phyloP scores from a whole-genome alignment of 1,284 basidiomycete genomes.

The Marasmius oreades region DNA sequence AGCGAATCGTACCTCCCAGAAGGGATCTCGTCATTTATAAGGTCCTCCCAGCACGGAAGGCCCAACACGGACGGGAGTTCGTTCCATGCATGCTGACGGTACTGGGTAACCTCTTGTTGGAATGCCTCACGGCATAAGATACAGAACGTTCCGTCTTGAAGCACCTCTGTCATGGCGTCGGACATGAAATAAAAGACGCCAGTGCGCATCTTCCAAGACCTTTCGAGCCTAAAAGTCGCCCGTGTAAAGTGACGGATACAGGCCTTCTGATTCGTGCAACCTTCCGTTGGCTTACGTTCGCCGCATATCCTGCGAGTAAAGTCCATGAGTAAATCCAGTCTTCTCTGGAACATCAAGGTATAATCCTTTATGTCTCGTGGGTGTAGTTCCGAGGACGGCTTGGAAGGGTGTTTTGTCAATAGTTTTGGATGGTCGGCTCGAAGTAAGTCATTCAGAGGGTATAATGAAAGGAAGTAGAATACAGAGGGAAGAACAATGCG shows the following conservation, averaged over 20 bases:
- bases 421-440: slow-evolving; percentile 54
- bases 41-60: slow-evolving; percentile 43
- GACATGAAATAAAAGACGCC: slow-evolving; percentile 53
- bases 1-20: background rate
- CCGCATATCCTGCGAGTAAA: slow-evolving; percentile 46
- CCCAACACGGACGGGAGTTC: slow-evolving; percentile 43
- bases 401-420: slow-evolving; percentile 43
- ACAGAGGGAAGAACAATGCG: slow-evolving; percentile 47
- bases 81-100: slow-evolving; percentile 44
- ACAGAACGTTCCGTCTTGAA: slow-evolving; percentile 36
- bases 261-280: slow-evolving; percentile 22
- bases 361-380: slow-evolving; percentile 43
- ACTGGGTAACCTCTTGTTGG: slow-evolving; percentile 33
- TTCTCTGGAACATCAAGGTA: slow-evolving; percentile 56
- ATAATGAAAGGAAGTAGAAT: slow-evolving; percentile 58
- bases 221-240: slow-evolving; percentile 39
- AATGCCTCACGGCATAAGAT: slow-evolving; percentile 41
- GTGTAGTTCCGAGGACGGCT: slow-evolving; percentile 42
- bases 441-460: slow-evolving; percentile 47
- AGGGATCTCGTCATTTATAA: slow-evolving; percentile 27
- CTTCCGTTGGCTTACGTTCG: slow-evolving; percentile 23
- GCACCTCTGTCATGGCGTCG: slow-evolving; percentile 42
- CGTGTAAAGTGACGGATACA: slow-evolving; percentile 44
- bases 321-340: slow-evolving; percentile 45
- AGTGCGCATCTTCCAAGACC: slow-evolving; percentile 50